Evolutionary conservation across 192 early-diverging fungal genomes (phyloP), one percentile per base, ranked within the genome.

Genomic region (Gonapodya sp.): DNA sequence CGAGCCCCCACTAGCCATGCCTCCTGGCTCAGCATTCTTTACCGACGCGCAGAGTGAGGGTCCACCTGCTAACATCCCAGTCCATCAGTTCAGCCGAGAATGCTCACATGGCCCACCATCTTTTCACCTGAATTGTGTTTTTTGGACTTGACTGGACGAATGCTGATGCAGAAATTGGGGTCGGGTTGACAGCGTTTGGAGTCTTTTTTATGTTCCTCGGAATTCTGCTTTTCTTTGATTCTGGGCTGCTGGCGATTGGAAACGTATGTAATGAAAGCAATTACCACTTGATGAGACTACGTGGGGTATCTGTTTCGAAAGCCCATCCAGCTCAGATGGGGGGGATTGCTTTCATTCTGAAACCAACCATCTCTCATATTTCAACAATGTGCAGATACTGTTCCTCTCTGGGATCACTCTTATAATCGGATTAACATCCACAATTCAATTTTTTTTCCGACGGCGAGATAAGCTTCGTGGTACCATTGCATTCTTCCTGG

Each of bases 161-260:
- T n/a, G n/a, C n/a, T n/a, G n/a, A n/a, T n/a, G n/a, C 73, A 89
- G 89, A 98, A 86, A 95, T 98, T 81, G 97, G 97, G 82, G 96
- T 97, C 8, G 96, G 95, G 1, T 84, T 99, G 81, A 95, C 96
- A 33, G 96, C 94, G 1, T 97, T 95, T 86, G 97, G 97, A 31
- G 81, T 94, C 30, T 91, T 95, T 37, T 95, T 98, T 82, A 97
- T 95, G 90, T 83, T 97, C 16, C 86, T 98, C 81, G 97, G 97
- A 72, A 92, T 99, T n/a, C 81, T 97, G 79, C 86, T 99, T 84
- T 93, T 99, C 81, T 98, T 99, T 87, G 97, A 99, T 81, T 92
- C 92, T 0, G 97, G 97, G 0, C 85, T 99, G 31, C 87, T 99
- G 37, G 96, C 96, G 30, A 97, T 98, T 80, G 97, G 97, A 82